phyloP scores from a whole-genome alignment of 208 protist genomes.

The Acanthamoeba lenticulata region DNA sequence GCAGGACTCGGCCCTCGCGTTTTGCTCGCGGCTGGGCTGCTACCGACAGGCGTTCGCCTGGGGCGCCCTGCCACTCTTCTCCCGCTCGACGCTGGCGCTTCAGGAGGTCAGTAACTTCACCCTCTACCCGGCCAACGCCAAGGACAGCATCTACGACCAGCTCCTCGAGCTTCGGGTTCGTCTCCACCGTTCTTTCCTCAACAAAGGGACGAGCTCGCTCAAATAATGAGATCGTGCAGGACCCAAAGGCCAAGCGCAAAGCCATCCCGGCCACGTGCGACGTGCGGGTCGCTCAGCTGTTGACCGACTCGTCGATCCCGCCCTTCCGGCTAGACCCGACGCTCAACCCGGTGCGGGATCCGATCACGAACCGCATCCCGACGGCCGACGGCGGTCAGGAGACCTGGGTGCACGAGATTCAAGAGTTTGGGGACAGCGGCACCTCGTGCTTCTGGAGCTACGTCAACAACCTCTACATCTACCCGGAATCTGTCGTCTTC shows the following conservation, averaged over 20 bases:
- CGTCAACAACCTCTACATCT: conserved; percentile 71
- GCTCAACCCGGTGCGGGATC: conserved; percentile 35
- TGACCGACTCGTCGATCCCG: neutral
- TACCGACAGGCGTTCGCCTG: conserved; percentile 74
- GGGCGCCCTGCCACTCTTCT: conserved; percentile 66
- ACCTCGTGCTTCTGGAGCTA: conserved; percentile 51
- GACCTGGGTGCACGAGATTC: conserved; percentile 46
- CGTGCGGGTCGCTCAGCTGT: neutral
- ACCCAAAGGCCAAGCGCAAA: conserved; percentile 60
- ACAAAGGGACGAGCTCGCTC: neutral
- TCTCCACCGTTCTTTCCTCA: neutral
- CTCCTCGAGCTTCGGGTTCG: conserved; percentile 39
- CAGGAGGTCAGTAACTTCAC: conserved; percentile 2
- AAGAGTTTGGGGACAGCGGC: conserved; percentile 2
- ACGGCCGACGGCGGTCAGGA: neutral
- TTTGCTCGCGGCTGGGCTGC: conserved; percentile 66
- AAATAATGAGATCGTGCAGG: neutral
- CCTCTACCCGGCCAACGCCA: conserved; percentile 45
- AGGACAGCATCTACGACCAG: conserved; percentile 67
- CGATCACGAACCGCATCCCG: neutral
- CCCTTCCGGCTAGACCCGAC: conserved; percentile 19
- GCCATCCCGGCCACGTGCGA: conserved; percentile 39
- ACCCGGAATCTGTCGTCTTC: conserved; percentile 60
- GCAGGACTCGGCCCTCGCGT: conserved; percentile 30
- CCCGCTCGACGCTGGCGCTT: neutral